Base-by-base conservation (phyloP, 306 rosid genomes). In the Acacia melanoxylon region DNA sequence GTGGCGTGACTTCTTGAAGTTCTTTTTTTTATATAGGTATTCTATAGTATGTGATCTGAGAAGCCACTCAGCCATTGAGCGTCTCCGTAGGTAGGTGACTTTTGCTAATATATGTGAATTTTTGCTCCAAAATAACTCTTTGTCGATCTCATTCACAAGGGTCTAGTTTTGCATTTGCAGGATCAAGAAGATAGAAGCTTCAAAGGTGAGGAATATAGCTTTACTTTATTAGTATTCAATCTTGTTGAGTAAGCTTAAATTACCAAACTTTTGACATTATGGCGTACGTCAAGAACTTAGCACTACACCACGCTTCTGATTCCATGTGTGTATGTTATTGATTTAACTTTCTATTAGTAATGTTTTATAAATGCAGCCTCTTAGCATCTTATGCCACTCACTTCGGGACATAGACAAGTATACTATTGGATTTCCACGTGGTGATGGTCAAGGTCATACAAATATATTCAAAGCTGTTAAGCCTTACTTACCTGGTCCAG, bases 401-500 rank as follows among this genome's bases (percentile, higher is more conserved):
- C 89, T 95, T 82, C 94, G 92, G 54, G 99, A 93, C 86, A 90
- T 95, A 62, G 98, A 95, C 85, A 90, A 75, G 27, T 95, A 88
- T 86, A 93, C 99, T 37, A 83, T 91, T 62, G 98, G 99, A 67
- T 91, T 93, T 80, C 98, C 99, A 44, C 84, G 90, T 5, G 99
- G 99, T 3, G 98, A 93, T 83, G 90, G 94, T 84, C 97, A 88
- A 87, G 99, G 98, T 65, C 94, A 91, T 84, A 88, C 91, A 37
- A 89, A 86, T 85, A 81, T 93, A 77, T 95, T 93, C 89, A 92
- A 92, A 69, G 91, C 83, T 81, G 91, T 93, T 74, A 95, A 95
- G 89, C 94, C 91, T 56, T 92, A 83, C 91, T 88, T 95, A 83
- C 99, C 99, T 72, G 99, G 99, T 65, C 99, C 99, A 19, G 99